Conservation (phyloP, 2,329 filamentous ascomycete species). For the Sarocladiaceae sp. region DNA sequence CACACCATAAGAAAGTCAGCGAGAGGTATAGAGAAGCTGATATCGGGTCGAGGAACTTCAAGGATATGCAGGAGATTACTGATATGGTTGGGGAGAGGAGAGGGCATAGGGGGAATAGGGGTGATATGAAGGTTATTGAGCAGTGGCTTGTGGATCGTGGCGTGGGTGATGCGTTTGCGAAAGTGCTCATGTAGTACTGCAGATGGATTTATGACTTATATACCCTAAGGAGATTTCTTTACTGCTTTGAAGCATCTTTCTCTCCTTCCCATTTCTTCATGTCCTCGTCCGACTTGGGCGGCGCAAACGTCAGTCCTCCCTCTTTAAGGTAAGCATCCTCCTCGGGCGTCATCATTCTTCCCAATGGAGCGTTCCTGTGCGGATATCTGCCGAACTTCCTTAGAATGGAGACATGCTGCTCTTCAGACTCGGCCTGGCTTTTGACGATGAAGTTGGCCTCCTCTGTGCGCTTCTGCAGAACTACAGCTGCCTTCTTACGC, state of each 20-base stretch:
- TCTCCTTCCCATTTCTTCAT: not conserved
- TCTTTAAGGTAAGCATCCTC: conserved; percentile 46
- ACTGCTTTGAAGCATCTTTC: not conserved
- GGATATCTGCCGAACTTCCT: conserved; percentile 55
- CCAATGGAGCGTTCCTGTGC: conserved; percentile 49
- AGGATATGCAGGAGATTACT: conserved; percentile 55
- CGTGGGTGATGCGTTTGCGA: conserved; percentile 38
- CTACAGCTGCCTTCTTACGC: conserved; percentile 21
- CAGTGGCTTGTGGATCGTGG: conserved; percentile 42
- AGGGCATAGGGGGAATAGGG: conserved; percentile 44
- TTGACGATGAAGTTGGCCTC: conserved; percentile 20
- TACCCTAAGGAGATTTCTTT: too few relatives aligned
- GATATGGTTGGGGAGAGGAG: conserved; percentile 41
- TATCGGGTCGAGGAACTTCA: conserved; percentile 36
- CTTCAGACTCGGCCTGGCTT: conserved; percentile 29
- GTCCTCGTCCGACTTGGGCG: conserved; percentile 7
- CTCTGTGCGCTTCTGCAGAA: conserved; percentile 21
- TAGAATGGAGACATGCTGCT: conserved; percentile 46
- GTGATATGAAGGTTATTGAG: conserved; percentile 50
- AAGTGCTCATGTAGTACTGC: conserved; percentile 32
- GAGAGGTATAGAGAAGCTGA: conserved; percentile 44
- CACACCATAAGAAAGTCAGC: conserved; percentile 59
- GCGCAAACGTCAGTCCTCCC: conserved; percentile 36
- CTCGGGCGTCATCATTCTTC: conserved; percentile 41
- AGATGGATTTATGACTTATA: too few relatives aligned